These are phyloP conservation scores for Adansonia digitata DNA, from an alignment of 345 rosid species.

Conservation along the genomic window DNA sequence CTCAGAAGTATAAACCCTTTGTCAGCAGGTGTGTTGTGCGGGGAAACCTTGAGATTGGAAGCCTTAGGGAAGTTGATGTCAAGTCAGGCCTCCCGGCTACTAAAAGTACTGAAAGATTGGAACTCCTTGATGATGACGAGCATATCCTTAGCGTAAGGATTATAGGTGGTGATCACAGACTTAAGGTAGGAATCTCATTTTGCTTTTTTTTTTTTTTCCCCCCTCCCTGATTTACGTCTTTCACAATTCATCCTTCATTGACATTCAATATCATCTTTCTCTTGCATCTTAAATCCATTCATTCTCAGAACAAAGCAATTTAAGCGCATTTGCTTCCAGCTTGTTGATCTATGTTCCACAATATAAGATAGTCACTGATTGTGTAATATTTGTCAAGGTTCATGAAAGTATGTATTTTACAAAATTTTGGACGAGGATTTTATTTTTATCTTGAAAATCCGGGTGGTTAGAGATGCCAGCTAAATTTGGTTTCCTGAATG, in stretches of 20 bases:
- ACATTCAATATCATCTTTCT: not conserved
- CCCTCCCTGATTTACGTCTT: not conserved
- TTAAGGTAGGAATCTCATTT: constrained; percentile 43
- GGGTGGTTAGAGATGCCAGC: not conserved
- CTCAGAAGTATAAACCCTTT: constrained; percentile 78
- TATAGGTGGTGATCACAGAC: constrained; percentile 83
- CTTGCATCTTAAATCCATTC: not conserved
- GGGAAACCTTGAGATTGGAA: constrained; percentile 72
- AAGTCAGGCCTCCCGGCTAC: constrained; percentile 84
- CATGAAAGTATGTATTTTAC: not conserved
- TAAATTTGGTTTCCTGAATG: not conserved
- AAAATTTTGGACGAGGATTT: not conserved
- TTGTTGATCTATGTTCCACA: not conserved
- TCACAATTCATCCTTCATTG: not conserved
- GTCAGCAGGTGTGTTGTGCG: constrained; percentile 62
- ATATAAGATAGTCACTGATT: not conserved
- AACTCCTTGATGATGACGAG: constrained; percentile 68
- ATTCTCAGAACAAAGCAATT: not conserved
- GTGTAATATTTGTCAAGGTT: not conserved
- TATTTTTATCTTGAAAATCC: not conserved
- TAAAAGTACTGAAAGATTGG: constrained; percentile 72
- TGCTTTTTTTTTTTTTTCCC: not conserved
- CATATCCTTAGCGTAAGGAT: constrained; percentile 70
- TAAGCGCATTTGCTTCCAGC: not conserved
- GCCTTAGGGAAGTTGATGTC: constrained; percentile 76